Evolutionary conservation across 1,139 yeast species (phyloP).

Genomic region (Candida pseudoviswanathii): DNA sequence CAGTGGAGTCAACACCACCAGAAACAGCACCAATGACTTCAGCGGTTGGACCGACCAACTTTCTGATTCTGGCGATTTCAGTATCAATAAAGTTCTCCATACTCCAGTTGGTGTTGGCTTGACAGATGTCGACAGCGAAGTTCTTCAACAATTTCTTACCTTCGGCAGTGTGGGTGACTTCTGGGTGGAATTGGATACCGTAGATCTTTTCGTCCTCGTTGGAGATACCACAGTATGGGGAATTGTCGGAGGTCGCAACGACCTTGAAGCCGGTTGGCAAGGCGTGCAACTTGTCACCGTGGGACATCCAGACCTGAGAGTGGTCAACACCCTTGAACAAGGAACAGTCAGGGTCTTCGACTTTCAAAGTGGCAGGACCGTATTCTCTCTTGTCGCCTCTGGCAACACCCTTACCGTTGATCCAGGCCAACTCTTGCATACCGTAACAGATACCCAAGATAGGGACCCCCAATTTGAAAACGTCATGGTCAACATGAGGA

Average conservation of each 20-base stretch:
- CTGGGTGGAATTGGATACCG: conserved; percentile 99
- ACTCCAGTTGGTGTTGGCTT: conserved; percentile 90
- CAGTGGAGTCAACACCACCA: conserved; percentile 99
- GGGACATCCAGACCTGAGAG: conserved; percentile 99
- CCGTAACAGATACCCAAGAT: conserved; percentile 98
- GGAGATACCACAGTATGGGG: conserved; percentile 93
- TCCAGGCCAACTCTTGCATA: conserved; percentile 99
- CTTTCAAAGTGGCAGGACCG: conserved; percentile 91
- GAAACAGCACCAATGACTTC: conserved; percentile 99
- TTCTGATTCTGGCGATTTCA: conserved; percentile 88
- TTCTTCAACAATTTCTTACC: conserved; percentile 87
- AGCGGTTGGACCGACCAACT: conserved; percentile 93
- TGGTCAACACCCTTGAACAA: conserved; percentile 87
- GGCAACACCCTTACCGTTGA: conserved; percentile 92
- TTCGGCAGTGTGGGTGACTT: conserved; percentile 92
- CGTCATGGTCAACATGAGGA: conserved; percentile 95
- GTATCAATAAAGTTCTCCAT: conserved; percentile 98
- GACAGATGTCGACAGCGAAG: conserved; percentile 90
- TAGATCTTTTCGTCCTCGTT: conserved; percentile 72
- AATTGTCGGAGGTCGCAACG: conserved; percentile 90
- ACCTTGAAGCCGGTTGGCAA: conserved; percentile 88
- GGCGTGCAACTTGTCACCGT: conserved; percentile 92
- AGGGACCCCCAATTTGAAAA: conserved; percentile 89
- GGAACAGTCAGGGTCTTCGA: conserved; percentile 66
- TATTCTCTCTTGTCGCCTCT: conserved; percentile 98